Evolutionary conservation across 1,284 basidiomycete genomes (phyloP).

Genomic region (Grifola frondosa): DNA sequence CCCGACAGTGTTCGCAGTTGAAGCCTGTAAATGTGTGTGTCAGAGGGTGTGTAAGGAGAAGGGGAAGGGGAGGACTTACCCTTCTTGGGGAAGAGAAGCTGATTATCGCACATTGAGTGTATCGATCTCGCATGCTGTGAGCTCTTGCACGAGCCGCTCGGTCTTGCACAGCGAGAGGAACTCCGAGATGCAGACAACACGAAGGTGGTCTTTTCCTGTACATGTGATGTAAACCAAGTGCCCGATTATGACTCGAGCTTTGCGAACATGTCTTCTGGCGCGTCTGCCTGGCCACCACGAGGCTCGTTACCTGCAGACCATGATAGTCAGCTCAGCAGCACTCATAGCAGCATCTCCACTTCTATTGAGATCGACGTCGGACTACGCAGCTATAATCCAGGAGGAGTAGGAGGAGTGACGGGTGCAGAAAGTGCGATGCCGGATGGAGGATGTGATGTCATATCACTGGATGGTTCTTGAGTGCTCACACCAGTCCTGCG

Average conservation of each 20-base stretch:
- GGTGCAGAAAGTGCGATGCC: too few species aligned
- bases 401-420: too few species aligned
- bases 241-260: slow-evolving; percentile 74
- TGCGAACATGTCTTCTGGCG: slow-evolving; percentile 95
- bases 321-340: not conserved
- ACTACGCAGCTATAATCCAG: too few species aligned
- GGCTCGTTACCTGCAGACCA: slow-evolving; percentile 72
- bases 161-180: slow-evolving; percentile 98
- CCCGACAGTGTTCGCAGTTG: slow-evolving; percentile 92
- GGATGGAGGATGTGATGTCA: too few species aligned
- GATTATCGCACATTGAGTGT: slow-evolving; percentile 98
- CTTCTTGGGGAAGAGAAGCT: slow-evolving; percentile 90
- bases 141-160: slow-evolving; percentile 93
- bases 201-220: slow-evolving; percentile 92
- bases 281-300: slow-evolving; percentile 86
- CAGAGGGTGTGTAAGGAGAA: slow-evolving; percentile 1
- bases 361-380: too few species aligned
- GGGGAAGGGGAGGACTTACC: slow-evolving; percentile 45
- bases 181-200: slow-evolving; percentile 97
- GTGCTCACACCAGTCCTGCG: too few species aligned
- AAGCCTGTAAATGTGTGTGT: slow-evolving; percentile 50
- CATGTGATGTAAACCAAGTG: slow-evolving; percentile 1
- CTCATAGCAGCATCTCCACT: not conserved
- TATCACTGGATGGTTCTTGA: too few species aligned
- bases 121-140: slow-evolving; percentile 95